These are phyloP conservation scores for Excoecaria cochinchinensis DNA, from an alignment of 345 rosid genomes.

Conservation along the genomic window DNA sequence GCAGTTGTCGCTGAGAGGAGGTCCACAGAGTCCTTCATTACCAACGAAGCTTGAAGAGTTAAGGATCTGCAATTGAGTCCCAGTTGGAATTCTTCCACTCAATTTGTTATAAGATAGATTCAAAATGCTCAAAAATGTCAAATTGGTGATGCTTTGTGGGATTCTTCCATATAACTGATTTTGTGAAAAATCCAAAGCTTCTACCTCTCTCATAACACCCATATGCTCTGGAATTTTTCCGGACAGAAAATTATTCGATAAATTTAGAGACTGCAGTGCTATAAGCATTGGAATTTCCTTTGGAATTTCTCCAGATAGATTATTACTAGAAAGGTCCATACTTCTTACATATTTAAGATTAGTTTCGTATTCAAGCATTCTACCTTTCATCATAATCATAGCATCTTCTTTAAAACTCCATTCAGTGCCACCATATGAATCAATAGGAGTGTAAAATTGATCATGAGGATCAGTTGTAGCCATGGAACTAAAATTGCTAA, in stretches of 20 bases:
- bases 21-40: background rate
- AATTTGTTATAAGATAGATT: background rate
- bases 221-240: background rate
- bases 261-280: background rate
- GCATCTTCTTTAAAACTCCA: background rate
- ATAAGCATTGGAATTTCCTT: background rate
- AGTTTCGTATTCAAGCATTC: background rate
- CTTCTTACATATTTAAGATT: background rate
- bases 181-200: background rate
- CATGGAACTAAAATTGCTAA: slow-evolving; percentile 7
- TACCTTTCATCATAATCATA: background rate
- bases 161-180: background rate
- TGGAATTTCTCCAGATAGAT: background rate
- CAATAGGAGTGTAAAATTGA: too few species aligned
- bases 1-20: background rate
- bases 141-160: background rate
- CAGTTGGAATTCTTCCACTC: background rate
- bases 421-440: too few species aligned
- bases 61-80: background rate
- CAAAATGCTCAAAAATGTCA: slow-evolving; percentile 8
- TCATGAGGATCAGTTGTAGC: background rate
- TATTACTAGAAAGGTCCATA: slow-evolving; percentile 1
- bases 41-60: background rate
- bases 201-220: background rate
- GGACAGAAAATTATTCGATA: background rate